Evolutionary conservation across 495 filamentous ascomycete genomes (phyloP).

Genomic region (Immersiella caudata): DNA sequence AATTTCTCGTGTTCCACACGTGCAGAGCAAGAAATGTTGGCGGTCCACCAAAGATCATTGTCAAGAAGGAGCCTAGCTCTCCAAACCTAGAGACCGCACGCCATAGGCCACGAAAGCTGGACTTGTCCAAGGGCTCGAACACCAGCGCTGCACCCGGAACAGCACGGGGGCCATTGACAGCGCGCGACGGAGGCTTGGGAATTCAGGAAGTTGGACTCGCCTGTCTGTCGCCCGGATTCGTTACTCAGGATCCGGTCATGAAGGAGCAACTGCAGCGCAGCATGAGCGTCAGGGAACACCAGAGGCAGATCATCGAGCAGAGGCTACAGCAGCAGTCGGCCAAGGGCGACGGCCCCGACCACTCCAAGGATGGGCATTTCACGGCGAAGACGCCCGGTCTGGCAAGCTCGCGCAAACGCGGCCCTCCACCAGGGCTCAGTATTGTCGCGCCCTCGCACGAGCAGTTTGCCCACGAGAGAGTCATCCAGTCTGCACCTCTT

Average conservation of each 20-base stretch:
- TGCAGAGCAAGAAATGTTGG: constrained; percentile 55
- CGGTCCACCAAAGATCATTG: constrained; percentile 75
- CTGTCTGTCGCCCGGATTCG: constrained; percentile 92
- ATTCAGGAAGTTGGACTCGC: constrained; percentile 94
- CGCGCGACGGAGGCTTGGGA: constrained; percentile 69
- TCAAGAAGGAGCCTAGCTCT: constrained; percentile 93
- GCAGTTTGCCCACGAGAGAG: constrained; percentile 92
- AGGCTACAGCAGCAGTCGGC: constrained; percentile 86
- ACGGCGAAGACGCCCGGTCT: constrained; percentile 66
- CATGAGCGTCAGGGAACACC: constrained; percentile 89
- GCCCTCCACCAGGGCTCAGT: constrained; percentile 84
- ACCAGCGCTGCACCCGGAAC: constrained; percentile 60
- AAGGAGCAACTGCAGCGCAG: constrained; percentile 93
- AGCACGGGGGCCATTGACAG: constrained; percentile 72
- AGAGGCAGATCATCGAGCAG: constrained; percentile 91
- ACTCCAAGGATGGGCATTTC: constrained; percentile 51
- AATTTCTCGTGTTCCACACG: constrained; percentile 14
- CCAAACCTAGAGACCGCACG: constrained; percentile 72
- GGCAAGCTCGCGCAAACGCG: constrained; percentile 62
- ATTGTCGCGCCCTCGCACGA: constrained; percentile 96
- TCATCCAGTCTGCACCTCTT: constrained; percentile 96
- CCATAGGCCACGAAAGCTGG: constrained; percentile 85
- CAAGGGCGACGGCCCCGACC: constrained; percentile 67
- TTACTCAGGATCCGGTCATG: constrained; percentile 95
- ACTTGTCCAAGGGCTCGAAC: constrained; percentile 76